Base-by-base conservation (phyloP, 2,329 filamentous ascomycete species). In the Torrubiella hemipterigena region DNA sequence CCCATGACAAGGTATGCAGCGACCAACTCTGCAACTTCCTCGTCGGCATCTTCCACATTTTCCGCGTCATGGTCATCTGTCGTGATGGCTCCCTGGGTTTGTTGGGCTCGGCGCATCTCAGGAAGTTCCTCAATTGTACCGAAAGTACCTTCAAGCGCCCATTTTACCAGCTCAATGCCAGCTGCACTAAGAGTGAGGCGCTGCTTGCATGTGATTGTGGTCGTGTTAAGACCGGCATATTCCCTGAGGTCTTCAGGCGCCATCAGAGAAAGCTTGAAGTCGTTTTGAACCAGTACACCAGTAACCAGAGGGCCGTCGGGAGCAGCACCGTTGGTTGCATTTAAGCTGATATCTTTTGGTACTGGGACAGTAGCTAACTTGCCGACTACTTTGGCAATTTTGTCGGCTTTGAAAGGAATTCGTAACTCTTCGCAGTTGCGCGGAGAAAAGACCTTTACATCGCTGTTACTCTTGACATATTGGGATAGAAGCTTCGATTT, bases 201-300 rank as follows among this genome's bases (percentile, higher is more conserved):
- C 55, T 98, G 89, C 45, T 85, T 86, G 64, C 91, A 98, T 12
- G 79, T 75, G 35, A 98, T 89, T 2, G 83, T 93, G 0, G 91
- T 96, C 0, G 91, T 96, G 3, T 86, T 95, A 18, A 98, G 63
- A n/a, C 91, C 91, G 1, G 91, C 91, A 51, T 94, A 98, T 56
- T 98, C 91, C 38, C 86, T 78, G 20, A 98, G 66, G 51, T 98
- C 91, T 45, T 96, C 91, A 0, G 91, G 87, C 1, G 87, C 87
- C 89, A 98, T 96, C 20, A 98, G 67, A 0, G 83, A 93, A 50
- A 98, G 74, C 54, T 96, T 94, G 56, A 98, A 96, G 52, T 95
- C 91, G 52, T 93, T 96, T 45, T 96, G 89, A 7, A 98, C 87
- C 12, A 98, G 67, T 1, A 98, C 91, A 17, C 91, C 91, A 1